Conservation (phyloP, 305 asterid species). For the Fraxinus angustifolia region DNA sequence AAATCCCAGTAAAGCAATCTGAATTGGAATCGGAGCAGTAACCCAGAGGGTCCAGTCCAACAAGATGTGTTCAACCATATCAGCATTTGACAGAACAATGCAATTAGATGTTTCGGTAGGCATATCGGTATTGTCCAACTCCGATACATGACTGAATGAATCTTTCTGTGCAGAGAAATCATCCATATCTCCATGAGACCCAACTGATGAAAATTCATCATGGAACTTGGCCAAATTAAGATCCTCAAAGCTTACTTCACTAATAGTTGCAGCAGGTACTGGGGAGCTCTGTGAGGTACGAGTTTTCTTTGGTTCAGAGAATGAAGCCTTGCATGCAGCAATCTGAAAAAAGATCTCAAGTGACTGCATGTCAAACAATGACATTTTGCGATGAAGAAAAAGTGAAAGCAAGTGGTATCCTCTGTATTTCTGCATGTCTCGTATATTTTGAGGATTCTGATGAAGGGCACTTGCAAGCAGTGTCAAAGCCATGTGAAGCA, state of each 20-base stretch:
- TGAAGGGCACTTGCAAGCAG: slow-evolving; percentile 87
- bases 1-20: slow-evolving; percentile 87
- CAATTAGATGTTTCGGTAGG: slow-evolving; percentile 87
- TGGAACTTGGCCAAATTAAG: slow-evolving; percentile 73
- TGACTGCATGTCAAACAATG: slow-evolving; percentile 95
- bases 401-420: slow-evolving; percentile 98
- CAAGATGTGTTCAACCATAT: slow-evolving; percentile 98
- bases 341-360: slow-evolving; percentile 96
- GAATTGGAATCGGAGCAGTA: slow-evolving; percentile 79
- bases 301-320: slow-evolving; percentile 79
- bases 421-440: slow-evolving; percentile 92
- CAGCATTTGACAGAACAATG: slow-evolving; percentile 91
- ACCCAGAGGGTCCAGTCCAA: slow-evolving; percentile 99
- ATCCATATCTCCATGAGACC: slow-evolving; percentile 90
- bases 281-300: slow-evolving; percentile 39
- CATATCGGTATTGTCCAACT: slow-evolving; percentile 82
- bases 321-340: slow-evolving; percentile 98
- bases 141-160: slow-evolving; percentile 83
- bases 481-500: slow-evolving; percentile 97
- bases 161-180: slow-evolving; percentile 94
- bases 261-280: slow-evolving; percentile 52
- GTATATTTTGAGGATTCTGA: slow-evolving; percentile 94
- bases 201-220: slow-evolving; percentile 88
- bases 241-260: slow-evolving; percentile 70
- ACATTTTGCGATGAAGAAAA: slow-evolving; percentile 89